phyloP scores from a whole-genome alignment of 139 green algal species.

The Coelastrella sp. region DNA sequence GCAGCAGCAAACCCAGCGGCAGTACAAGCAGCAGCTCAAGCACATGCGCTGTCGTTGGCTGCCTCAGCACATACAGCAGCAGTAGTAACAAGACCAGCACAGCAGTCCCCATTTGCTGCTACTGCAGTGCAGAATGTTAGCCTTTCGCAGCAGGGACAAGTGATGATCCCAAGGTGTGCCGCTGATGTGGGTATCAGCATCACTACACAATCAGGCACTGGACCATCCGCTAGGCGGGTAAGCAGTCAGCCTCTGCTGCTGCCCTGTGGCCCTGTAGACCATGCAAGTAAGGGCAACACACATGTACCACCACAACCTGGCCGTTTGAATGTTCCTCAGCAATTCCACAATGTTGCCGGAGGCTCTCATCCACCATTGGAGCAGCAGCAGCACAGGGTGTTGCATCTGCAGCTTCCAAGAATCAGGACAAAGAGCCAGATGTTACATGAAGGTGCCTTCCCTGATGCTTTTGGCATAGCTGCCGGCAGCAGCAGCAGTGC shows the following conservation, averaged over 20 bases:
- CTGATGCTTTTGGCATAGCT: not conserved
- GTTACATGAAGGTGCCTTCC: not conserved
- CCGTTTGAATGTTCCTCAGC: too few relatives aligned
- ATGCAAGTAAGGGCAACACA: not conserved
- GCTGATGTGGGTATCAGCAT: constrained; percentile 11
- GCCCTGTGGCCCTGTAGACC: not conserved
- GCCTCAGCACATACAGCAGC: constrained; percentile 3
- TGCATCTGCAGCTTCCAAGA: constrained; percentile 22
- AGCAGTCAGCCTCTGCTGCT: not conserved
- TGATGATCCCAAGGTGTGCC: not conserved
- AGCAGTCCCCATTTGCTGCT: not conserved
- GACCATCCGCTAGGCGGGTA: not conserved
- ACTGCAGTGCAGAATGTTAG: not conserved
- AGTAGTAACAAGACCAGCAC: too few relatives aligned
- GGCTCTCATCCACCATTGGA: not conserved
- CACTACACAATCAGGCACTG: constrained; percentile 18
- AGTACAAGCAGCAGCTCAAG: too few relatives aligned
- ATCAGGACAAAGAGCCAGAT: constrained; percentile 25
- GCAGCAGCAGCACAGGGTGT: constrained; percentile 10
- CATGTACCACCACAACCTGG: too few relatives aligned
- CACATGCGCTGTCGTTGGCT: too few relatives aligned
- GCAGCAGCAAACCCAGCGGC: too few relatives aligned
- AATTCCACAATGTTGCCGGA: too few relatives aligned
- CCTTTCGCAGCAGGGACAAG: not conserved
- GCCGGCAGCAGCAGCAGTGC: not conserved